Evolutionary conservation across 495 filamentous ascomycete species (phyloP).

Genomic region (Cryomyces minteri): DNA sequence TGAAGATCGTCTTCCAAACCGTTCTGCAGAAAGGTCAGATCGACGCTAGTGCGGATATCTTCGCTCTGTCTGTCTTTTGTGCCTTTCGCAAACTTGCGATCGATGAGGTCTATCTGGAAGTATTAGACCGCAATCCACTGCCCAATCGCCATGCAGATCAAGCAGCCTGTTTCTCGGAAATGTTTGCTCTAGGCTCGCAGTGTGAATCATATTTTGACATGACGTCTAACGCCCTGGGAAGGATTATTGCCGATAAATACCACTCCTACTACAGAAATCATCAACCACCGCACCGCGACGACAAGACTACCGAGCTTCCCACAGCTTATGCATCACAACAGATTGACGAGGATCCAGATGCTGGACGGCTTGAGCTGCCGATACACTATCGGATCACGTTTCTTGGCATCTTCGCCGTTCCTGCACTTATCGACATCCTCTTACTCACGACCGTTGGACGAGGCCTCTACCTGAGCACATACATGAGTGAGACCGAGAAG

Average conservation of each 20-base stretch:
- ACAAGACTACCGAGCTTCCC: constrained; percentile 30
- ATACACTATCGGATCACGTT: constrained; percentile 36
- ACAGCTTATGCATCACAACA: constrained; percentile 34
- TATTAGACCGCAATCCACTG: constrained; percentile 38
- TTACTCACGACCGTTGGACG: constrained; percentile 36
- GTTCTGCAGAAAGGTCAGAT: constrained; percentile 22
- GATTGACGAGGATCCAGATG: constrained; percentile 33
- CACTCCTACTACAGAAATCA: constrained; percentile 29
- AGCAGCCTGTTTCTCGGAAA: constrained; percentile 40
- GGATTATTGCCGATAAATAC: constrained; percentile 34
- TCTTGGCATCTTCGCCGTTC: constrained; percentile 40
- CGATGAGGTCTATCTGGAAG: constrained; percentile 41
- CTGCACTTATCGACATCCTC: constrained; percentile 39
- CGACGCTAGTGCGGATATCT: constrained; percentile 29
- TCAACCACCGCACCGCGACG: constrained; percentile 32
- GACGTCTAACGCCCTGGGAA: constrained; percentile 32
- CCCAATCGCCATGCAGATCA: constrained; percentile 38
- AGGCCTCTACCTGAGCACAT: constrained; percentile 36
- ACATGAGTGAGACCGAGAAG: constrained; percentile 30
- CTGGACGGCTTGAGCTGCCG: constrained; percentile 21
- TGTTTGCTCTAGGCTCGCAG: constrained; percentile 39
- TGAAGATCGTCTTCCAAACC: constrained; percentile 21
- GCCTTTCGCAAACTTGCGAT: constrained; percentile 34
- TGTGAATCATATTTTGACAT: constrained; percentile 43
- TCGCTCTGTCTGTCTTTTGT: constrained; percentile 35